These are phyloP conservation scores for Solanum chmielewskii DNA, from an alignment of 257 asterid species.

Conservation along the genomic window DNA sequence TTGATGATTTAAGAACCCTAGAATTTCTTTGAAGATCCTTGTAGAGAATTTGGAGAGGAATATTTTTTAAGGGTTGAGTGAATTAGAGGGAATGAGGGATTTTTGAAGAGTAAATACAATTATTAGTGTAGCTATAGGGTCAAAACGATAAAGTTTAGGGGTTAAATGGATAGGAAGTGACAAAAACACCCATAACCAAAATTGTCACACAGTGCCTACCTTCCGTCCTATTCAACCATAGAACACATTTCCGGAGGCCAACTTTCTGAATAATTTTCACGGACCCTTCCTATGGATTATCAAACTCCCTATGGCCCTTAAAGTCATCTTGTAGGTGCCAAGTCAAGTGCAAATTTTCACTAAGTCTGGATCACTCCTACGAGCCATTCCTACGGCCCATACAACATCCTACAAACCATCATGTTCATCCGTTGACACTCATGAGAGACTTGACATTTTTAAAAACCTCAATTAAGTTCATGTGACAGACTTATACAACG, in stretches of 20 bases:
- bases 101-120: neutral
- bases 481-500: too few relatives aligned
- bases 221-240: neutral
- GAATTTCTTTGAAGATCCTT: neutral
- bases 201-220: neutral
- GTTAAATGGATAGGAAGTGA: neutral
- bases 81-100: neutral
- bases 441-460: neutral
- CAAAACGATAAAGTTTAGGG: neutral
- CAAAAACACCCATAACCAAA: neutral
- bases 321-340: neutral
- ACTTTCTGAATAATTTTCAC: neutral
- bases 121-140: neutral
- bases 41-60: neutral
- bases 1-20: neutral
- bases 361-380: neutral
- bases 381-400: neutral
- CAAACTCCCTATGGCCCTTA: neutral
- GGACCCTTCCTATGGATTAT: neutral
- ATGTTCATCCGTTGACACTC: neutral
- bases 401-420: neutral
- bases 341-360: neutral
- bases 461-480: neutral
- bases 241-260: neutral
- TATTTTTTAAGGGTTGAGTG: neutral